These are phyloP conservation scores for Starmerella floricola DNA, from an alignment of 805 yeast species.

Conservation along the genomic window DNA sequence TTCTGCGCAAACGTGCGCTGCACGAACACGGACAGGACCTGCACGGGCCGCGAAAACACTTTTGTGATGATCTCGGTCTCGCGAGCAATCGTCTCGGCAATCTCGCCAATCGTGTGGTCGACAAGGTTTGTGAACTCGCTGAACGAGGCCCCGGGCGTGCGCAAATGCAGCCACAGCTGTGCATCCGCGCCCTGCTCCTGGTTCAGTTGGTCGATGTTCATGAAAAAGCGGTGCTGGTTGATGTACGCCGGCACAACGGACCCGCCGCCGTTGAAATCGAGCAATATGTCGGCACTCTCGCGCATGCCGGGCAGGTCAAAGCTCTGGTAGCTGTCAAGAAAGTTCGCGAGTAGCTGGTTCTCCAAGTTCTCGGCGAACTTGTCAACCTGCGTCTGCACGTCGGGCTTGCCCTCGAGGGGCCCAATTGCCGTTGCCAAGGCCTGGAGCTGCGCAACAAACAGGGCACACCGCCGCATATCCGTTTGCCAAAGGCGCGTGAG, in stretches of 20 bases:
- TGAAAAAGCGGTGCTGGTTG: conserved; percentile 62
- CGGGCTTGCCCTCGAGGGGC: conserved; percentile 13
- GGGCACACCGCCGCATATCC: conserved; percentile 57
- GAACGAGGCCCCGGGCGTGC: conserved; percentile 45
- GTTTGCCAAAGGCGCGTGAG: conserved; percentile 47
- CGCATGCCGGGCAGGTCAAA: conserved; percentile 61
- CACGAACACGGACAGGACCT: conserved; percentile 56
- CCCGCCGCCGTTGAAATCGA: conserved; percentile 73
- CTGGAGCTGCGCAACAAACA: conserved; percentile 51
- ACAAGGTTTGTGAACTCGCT: conserved; percentile 43
- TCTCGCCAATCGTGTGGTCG: conserved; percentile 41
- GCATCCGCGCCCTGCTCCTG: conserved; percentile 15
- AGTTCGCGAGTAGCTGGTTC: conserved; percentile 50
- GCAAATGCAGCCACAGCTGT: conserved; percentile 43
- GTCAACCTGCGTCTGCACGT: conserved; percentile 40
- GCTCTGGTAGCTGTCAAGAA: conserved; percentile 60
- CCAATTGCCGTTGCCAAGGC: conserved; percentile 52
- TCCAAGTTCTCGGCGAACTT: conserved; percentile 71
- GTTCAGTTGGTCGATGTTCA: conserved; percentile 32
- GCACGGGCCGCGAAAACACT: conserved; percentile 57
- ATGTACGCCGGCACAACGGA: conserved; percentile 74
- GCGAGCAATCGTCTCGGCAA: conserved; percentile 47
- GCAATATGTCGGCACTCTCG: conserved; percentile 57
- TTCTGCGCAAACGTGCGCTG: conserved; percentile 70
- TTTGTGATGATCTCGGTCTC: conserved; percentile 63